Percentiles rank a stretch among this genome's conserved stretches.
phyloP scores from a whole-genome alignment of 345 rosid genomes.

The Gossypioides kirkii region DNA sequence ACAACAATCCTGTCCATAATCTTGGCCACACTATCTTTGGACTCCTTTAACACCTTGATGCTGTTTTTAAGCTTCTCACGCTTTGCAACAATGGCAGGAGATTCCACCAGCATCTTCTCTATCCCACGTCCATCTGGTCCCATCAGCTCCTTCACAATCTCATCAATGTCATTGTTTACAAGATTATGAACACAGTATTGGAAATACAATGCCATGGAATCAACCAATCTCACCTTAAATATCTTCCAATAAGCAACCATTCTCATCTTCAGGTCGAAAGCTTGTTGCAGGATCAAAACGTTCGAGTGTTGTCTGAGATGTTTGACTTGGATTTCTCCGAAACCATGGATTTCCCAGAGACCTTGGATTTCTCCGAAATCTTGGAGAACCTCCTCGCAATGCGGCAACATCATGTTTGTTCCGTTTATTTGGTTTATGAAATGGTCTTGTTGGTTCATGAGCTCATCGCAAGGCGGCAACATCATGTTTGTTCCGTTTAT shows the following conservation, averaged over 20 bases:
- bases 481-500: neutral
- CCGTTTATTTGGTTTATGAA: neutral
- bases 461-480: too few species aligned
- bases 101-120: neutral
- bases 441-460: neutral
- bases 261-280: neutral
- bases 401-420: neutral
- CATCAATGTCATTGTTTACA: neutral
- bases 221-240: neutral
- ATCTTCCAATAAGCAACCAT: neutral
- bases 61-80: neutral
- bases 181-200: neutral
- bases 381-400: neutral
- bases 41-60: neutral
- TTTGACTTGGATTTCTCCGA: neutral
- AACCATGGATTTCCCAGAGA: neutral
- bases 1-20: neutral
- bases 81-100: neutral
- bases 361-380: too few species aligned
- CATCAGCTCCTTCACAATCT: neutral
- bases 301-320: neutral
- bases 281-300: neutral
- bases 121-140: neutral
- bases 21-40: neutral
- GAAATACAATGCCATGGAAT: neutral